These are phyloP conservation scores for Saccharomycopsis fodiens DNA, from an alignment of 805 yeast genomes.

Conservation along the genomic window DNA sequence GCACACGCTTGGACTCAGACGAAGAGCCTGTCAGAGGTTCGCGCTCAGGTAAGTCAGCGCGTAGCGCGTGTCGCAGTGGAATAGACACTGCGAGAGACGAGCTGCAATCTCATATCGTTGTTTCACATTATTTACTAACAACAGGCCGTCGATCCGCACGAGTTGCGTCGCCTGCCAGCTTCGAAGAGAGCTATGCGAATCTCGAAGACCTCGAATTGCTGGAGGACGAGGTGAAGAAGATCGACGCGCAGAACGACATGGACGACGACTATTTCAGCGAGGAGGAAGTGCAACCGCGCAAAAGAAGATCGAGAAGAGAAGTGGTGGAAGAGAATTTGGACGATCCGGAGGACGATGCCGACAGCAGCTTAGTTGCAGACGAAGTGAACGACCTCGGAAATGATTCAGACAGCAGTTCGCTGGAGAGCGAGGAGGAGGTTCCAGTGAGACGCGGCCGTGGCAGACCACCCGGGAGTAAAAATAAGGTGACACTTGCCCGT, in stretches of 20 bases:
- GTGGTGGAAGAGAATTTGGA: background rate
- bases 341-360: background rate
- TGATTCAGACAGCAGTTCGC: constrained; percentile 11
- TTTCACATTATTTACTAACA: background rate
- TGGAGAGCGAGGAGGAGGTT: constrained; percentile 25
- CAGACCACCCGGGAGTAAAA: constrained; percentile 24
- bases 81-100: background rate
- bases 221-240: background rate
- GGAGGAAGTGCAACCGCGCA: constrained; percentile 6
- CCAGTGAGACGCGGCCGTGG: constrained; percentile 27
- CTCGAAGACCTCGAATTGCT: background rate
- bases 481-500: constrained; percentile 24
- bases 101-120: too few species aligned
- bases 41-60: constrained; percentile 14
- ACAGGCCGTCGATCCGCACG: background rate
- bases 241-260: constrained; percentile 6
- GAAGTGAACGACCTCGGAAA: constrained; percentile 28
- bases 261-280: constrained; percentile 16
- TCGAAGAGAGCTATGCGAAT: background rate
- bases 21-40: constrained; percentile 6
- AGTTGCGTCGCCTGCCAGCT: background rate
- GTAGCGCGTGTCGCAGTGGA: background rate
- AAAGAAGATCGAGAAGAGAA: constrained; percentile 12
- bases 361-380: constrained; percentile 7
- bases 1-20: constrained; percentile 10